Percentiles rank a stretch among this genome's conserved stretches.
Evolutionary conservation across 164 flowering plant genomes (phyloP).

Genomic region (Saururus chinensis): DNA sequence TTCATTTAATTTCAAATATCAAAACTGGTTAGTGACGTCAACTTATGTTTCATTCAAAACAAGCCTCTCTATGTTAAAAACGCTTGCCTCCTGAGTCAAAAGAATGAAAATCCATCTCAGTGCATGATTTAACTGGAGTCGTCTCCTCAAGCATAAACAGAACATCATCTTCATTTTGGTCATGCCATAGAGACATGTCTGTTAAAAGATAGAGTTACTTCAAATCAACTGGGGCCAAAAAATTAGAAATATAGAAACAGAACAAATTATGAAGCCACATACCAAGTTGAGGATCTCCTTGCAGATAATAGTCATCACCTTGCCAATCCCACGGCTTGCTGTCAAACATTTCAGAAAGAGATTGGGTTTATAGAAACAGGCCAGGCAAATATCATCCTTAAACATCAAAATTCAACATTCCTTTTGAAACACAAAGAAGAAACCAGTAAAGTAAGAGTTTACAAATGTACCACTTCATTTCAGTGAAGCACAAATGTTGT

Average conservation of each 20-base stretch:
- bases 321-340: constrained; percentile 1
- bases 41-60: neutral
- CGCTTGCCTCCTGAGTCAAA: constrained; percentile 25
- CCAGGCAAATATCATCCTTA: too few relatives aligned
- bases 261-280: constrained; percentile 1
- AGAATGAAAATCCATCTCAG: constrained; percentile 47
- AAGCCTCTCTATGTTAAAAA: neutral
- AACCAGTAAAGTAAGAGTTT: too few relatives aligned
- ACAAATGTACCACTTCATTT: too few relatives aligned
- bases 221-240: neutral
- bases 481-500: too few relatives aligned
- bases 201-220: constrained; percentile 6
- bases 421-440: too few relatives aligned
- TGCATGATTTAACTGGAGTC: constrained; percentile 77
- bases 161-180: constrained; percentile 39
- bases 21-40: neutral
- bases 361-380: too few relatives aligned
- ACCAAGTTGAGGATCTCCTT: constrained; percentile 35
- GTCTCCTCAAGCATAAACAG: constrained; percentile 57
- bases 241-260: neutral
- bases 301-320: neutral
- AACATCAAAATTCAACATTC: too few relatives aligned
- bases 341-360: neutral
- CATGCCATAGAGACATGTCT: constrained; percentile 43
- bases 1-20: constrained; percentile 3